Base-by-base conservation (phyloP, 2,329 filamentous ascomycete species). In the Hymenoscyphus salicellus region DNA sequence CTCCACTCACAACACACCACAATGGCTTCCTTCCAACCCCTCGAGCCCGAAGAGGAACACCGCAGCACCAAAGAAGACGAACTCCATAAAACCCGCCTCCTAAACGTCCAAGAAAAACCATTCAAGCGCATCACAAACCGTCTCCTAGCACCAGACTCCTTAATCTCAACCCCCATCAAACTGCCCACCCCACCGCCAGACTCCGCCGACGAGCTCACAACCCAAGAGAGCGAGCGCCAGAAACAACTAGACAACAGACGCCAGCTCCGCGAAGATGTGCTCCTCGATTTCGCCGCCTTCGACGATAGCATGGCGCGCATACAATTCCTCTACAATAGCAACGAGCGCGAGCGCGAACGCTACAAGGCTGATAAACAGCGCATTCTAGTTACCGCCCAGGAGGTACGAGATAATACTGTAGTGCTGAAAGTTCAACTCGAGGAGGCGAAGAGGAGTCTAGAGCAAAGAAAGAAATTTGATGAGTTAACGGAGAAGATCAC, bases 101-200 rank as follows among this genome's bases (percentile, higher is more conserved):
- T 97, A 43, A 91, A 91, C 68, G 89, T 97, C 66, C 94, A 98
- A 81, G 92, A 96, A 75, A 93, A 93, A 65, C 92, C 93, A 0
- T 97, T 96, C 81, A 92, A 92, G 77, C 89, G 93, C 66, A 87
- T 97, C 65, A 91, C 91, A 26, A 93, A 93, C 78, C 89, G 91
- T 36, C 85, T 98, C 8, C 83, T 91, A 5, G 83, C 85, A 26
- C 85, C 90, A 17, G 86, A 87, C 62, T 86, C 89, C 23, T 82
- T 92, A 33, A 82, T 90, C 20, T 80, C 82, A 65, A 79, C 78
- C 62, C 81, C 81, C 56, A 82, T 81, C 55, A 82, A 85, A 41
- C 82, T 84, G 41, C 81, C 86, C 20, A 90, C 89, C 2, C 89
- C 89, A 58, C 89, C 89, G 2, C 88, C 88, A 5, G 89, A 92